A percentile compares a stretch with the other conserved stretches of the same genome.
Conservation (phyloP, 2,329 filamentous ascomycete genomes). For the Xylariales sp. region DNA sequence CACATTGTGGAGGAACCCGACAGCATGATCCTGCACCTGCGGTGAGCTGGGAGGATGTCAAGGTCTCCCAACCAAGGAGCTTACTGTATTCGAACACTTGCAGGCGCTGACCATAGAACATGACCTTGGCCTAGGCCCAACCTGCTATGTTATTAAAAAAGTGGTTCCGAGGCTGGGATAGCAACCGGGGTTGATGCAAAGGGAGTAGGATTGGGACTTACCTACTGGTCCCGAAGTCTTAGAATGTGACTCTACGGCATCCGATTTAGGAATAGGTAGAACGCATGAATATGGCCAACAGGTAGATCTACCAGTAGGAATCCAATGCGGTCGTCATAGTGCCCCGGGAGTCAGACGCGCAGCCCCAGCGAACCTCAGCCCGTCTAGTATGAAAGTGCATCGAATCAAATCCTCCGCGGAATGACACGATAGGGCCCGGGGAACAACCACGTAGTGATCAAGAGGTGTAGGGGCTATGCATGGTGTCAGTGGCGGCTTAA, state of each 20-base stretch:
- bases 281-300: constrained; percentile 18
- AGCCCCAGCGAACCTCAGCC: constrained; percentile 12
- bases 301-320: constrained; percentile 21
- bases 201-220: constrained; percentile 25
- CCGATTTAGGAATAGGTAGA: constrained; percentile 25
- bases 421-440: constrained; percentile 4
- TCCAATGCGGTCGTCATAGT: constrained; percentile 10
- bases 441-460: constrained; percentile 23
- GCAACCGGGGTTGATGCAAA: constrained; percentile 32
- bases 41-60: constrained; percentile 58
- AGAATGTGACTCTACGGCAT: constrained; percentile 22
- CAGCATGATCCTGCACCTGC: constrained; percentile 84
- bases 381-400: constrained; percentile 3
- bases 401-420: constrained; percentile 24
- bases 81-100: constrained; percentile 31
- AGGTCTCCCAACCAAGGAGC: constrained; percentile 9
- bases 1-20: constrained; percentile 85
- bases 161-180: constrained; percentile 36
- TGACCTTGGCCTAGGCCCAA: neutral
- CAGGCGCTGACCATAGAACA: constrained; percentile 32
- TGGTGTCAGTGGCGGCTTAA: constrained; percentile 25
- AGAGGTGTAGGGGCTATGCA: constrained; percentile 29
- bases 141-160: constrained; percentile 28
- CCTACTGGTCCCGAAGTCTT: neutral
- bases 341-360: constrained; percentile 17